Base-by-base conservation (phyloP, 2,329 filamentous ascomycete species). In the Exophiala aquamarina region DNA sequence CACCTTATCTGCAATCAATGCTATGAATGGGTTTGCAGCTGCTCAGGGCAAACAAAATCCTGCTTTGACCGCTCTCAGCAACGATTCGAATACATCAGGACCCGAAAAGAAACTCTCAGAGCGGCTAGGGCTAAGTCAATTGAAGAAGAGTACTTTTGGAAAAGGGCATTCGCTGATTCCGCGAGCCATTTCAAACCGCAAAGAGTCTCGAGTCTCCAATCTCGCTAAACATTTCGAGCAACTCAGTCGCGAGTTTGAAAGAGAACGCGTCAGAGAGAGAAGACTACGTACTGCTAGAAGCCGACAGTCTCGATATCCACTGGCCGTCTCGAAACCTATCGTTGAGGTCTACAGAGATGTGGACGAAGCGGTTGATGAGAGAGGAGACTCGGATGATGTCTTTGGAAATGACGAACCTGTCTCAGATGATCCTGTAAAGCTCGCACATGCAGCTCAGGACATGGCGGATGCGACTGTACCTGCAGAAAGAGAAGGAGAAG, bases 331-430 rank as follows among this genome's bases (percentile, higher is more conserved):
- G n/a, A 93, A 91, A 61, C 91, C 93, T 5, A 92, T 94, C 50
- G 91, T 98, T 13, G 89, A 97, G 66, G 90, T 98, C 7, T 98
- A 97, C 64, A 87, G 88, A 57, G 89, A 95, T 65, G 89, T 95
- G 3, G 85, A 91, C 47, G 90, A 96, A 66, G 93, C 94, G 15
- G 91, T 96, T 9, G 86, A 90, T 58, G 90, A 95, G 62, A 80
- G 81, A 40, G 82, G 82, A 11, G 79, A 81, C 13, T 79, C 76
- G 34, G 86, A 89, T 44, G 82, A 86, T 31, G 68, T 74, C 6
- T 62, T 66, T 23, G 47, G 49, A 13, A 54, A 66, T 21, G 57
- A 62, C 13, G 46, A 56, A 19, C 54, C 50, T 11, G 55, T 61
- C 3, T 57, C 58, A 11, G 33, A 48, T 17, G 49, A 55, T 3